phyloP scores from a whole-genome alignment of 2,329 filamentous ascomycete species.

The Emmonsiellopsis sp. region DNA sequence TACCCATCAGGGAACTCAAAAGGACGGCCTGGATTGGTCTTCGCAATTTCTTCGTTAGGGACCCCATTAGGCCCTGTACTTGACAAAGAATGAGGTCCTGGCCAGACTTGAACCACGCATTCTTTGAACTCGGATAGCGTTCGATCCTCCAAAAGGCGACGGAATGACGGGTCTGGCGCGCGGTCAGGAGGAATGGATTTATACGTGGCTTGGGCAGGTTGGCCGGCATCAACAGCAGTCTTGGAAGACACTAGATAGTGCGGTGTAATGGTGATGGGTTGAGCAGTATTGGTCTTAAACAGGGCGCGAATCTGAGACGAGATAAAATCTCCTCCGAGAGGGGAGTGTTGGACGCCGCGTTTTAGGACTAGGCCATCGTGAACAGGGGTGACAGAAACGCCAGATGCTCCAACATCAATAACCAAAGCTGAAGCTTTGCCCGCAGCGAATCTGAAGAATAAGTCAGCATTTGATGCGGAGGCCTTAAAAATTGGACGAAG shows the following conservation, averaged over 20 bases:
- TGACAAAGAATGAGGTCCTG: conserved; percentile 61
- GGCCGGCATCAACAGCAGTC: conserved; percentile 75
- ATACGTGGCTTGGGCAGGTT: conserved; percentile 66
- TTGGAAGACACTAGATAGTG: conserved; percentile 86
- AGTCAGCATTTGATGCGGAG: conserved; percentile 4
- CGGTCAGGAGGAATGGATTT: conserved; percentile 56
- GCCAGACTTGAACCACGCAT: conserved; percentile 90
- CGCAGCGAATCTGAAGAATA: conserved; percentile 57
- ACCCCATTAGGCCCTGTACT: conserved; percentile 42
- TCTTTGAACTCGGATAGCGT: conserved; percentile 96
- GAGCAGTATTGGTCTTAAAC: conserved; percentile 58
- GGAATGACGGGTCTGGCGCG: conserved; percentile 60
- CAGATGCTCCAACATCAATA: conserved; percentile 81
- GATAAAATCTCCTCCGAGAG: conserved; percentile 80
- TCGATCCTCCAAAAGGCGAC: conserved; percentile 79
- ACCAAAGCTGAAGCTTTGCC: conserved; percentile 91
- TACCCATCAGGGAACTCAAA: conserved; percentile 97
- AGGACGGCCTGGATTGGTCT: conserved; percentile 65
- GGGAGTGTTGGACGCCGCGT: conserved; percentile 77
- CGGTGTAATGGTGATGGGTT: conserved; percentile 66
- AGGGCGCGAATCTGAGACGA: conserved; percentile 78
- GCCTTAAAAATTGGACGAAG: not conserved
- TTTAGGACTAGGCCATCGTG: conserved; percentile 92
- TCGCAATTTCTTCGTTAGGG: conserved; percentile 66
- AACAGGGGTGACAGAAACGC: conserved; percentile 80